A percentile compares a stretch with the other conserved stretches of the same genome.
These are phyloP conservation scores for Geranium rotundifolium DNA, from an alignment of 345 rosid species.

Conservation along the genomic window DNA sequence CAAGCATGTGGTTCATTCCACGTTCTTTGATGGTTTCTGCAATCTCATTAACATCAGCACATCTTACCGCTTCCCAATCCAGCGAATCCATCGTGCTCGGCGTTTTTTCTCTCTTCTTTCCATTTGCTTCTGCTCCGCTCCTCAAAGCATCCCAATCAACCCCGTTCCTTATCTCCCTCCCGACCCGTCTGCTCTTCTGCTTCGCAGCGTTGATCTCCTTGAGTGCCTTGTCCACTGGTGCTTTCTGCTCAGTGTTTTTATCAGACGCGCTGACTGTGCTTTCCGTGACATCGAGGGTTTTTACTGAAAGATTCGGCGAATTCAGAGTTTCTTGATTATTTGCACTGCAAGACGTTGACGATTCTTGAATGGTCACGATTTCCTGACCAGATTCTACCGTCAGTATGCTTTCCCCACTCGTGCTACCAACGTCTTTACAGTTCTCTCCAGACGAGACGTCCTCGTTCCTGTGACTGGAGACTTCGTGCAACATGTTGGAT, in stretches of 20 bases:
- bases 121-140: constrained; percentile 38
- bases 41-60: not conserved
- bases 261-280: constrained; percentile 25
- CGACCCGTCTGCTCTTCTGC: constrained; percentile 35
- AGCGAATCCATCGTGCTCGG: constrained; percentile 19
- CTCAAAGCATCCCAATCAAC: constrained; percentile 82
- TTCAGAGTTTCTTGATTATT: constrained; percentile 4
- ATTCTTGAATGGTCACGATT: no score
- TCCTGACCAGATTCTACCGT: no score
- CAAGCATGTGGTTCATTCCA: constrained; percentile 5
- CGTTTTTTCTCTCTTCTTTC: constrained; percentile 43
- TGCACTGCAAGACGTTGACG: no score
- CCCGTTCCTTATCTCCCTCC: constrained; percentile 34
- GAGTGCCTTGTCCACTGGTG: constrained; percentile 21
- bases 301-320: constrained; percentile 19
- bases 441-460: constrained; percentile 15
- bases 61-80: constrained; percentile 4
- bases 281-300: constrained; percentile 24
- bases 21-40: not conserved
- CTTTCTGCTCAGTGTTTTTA: constrained; percentile 18
- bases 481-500: constrained; percentile 20
- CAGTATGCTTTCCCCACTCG: no score
- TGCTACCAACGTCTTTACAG: constrained; percentile 12
- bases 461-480: constrained; percentile 16
- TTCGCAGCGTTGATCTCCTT: constrained; percentile 21